Base-by-base conservation (phyloP, 1,284 basidiomycete genomes). In the Singerocomus inundabilis region DNA sequence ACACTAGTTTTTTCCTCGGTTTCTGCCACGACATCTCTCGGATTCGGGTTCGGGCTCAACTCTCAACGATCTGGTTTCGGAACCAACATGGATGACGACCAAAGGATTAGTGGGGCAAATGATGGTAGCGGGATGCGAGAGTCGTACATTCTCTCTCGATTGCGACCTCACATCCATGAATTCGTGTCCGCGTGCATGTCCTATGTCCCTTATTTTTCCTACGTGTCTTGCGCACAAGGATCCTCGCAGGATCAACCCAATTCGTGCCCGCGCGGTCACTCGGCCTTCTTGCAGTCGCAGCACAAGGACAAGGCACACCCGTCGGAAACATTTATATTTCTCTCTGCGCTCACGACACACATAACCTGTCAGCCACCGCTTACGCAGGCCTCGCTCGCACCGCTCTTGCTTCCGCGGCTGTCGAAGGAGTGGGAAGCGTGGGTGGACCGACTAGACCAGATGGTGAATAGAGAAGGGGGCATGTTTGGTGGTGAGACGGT, bases 181-280 rank as follows among this genome's bases (percentile, higher is more conserved):
- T 91, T 89, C 56, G 80, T 85, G 29, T 78, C 88, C 4, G 79
- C 84, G 15, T 86, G 80, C 64, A 77, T 81, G 61, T 84, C 89
- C 8, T 91, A 91, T 62, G 79, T 91, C 41, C 87, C 87, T 2
- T 91, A 91, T 66, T 91, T 91, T 64, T 86, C 88, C 18, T 82
- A 78, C 57, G 67, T 77, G 39, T 63, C 77, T 16, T 51, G 64
- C 25, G 43, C 67, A 35, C 55, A 57, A 57, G 36, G 30, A 33
- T 15, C 54, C 43, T 52, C 69, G 13, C 51, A 60, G 39, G 21
- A 21, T 21, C 44, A 63, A 54, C 53, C 63, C 44, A 59, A 61
- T 55, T 54, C 61, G 26, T 58, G 61, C 48, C 44, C 74, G 57
- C 58, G 65, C 53, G 71, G 73, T 25, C 71, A 75, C 48, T 67